Evolutionary conservation across 2,329 filamentous ascomycete genomes (phyloP), one percentile per base, ranked within the genome.

Genomic region (Eutypella sp.): DNA sequence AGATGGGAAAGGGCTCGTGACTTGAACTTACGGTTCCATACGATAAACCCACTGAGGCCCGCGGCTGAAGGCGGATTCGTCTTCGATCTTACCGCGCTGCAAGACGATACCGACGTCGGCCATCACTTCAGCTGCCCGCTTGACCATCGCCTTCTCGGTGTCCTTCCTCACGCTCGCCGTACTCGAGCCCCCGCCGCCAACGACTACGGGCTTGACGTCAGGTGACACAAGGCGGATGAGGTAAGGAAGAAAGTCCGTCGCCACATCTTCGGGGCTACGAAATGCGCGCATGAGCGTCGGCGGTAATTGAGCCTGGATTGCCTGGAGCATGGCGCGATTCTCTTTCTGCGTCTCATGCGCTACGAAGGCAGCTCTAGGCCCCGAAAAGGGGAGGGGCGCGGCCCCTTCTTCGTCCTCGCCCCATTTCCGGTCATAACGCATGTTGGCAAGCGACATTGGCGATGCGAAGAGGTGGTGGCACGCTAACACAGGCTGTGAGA

Each of bases 381-480:
- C 91, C 1, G 87, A 81, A 61, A 96, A 96, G 2, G 91, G 89
- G 27, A 85, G 67, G 1, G 77, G 73, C 23, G 78, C 74, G 15
- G 71, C 70, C 2, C 68, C 67, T 11, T 78, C 75, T n/a, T 73
- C 73, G 6, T 62, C 66, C 11, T 58, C 67, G 2, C 70, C 73
- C 64, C 72, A 72, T 49, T 64, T 68, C 18, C 65, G 69, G 41
- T 77, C 72, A 46, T 70, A 72, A 29, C 63, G 64, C 40, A 64
- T 48, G 47, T 63, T 66, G 41, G 64, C 57, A 52, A 73, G 73
- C 45, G 75, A 75, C 29, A 76, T 76, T 22, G 85, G 81, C 0
- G 87, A 85, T 3, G 91, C 88, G 60, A 99, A 99, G 11, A 99
- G 77, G 60, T 89, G 76, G 62, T 99, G 95, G 60, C 95, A 96